Conservation (phyloP, 495 filamentous ascomycete species). For the Penicillium lividum region DNA sequence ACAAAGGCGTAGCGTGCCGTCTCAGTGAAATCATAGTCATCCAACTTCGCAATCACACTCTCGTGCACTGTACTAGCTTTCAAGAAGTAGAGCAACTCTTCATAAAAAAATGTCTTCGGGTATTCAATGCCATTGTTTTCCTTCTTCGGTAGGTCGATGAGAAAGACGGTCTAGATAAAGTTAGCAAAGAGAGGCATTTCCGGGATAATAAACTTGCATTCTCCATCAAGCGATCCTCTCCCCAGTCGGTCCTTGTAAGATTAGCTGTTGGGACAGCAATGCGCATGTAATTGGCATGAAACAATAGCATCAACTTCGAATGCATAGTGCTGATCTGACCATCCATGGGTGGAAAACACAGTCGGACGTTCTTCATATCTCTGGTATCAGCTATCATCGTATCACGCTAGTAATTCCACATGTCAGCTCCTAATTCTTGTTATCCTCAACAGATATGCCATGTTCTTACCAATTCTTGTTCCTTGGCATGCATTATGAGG, state of each 20-base stretch:
- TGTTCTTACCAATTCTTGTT: conserved; percentile 32
- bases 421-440: neutral
- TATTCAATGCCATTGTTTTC: conserved; percentile 15
- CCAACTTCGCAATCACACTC: conserved; percentile 57
- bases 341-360: conserved; percentile 80
- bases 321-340: conserved; percentile 74
- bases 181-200: neutral
- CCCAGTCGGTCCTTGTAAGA: conserved; percentile 80
- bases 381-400: conserved; percentile 44
- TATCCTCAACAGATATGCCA: neutral
- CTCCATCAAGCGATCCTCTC: conserved; percentile 75
- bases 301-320: conserved; percentile 84
- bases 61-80: conserved; percentile 64
- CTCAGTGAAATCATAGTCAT: conserved; percentile 71
- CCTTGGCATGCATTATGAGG: conserved; percentile 69
- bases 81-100: conserved; percentile 72
- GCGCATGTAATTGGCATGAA: conserved; percentile 65
- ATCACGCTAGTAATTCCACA: neutral
- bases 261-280: conserved; percentile 83
- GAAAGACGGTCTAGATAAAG: conserved; percentile 61
- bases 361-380: conserved; percentile 55
- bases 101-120: conserved; percentile 61
- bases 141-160: conserved; percentile 78
- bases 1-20: conserved; percentile 74
- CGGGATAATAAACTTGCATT: conserved; percentile 51